A percentile compares a stretch with the other conserved stretches of the same genome.
These are phyloP conservation scores for Flaveria trinervia DNA, from an alignment of 129 eudicot species.

Conservation along the genomic window DNA sequence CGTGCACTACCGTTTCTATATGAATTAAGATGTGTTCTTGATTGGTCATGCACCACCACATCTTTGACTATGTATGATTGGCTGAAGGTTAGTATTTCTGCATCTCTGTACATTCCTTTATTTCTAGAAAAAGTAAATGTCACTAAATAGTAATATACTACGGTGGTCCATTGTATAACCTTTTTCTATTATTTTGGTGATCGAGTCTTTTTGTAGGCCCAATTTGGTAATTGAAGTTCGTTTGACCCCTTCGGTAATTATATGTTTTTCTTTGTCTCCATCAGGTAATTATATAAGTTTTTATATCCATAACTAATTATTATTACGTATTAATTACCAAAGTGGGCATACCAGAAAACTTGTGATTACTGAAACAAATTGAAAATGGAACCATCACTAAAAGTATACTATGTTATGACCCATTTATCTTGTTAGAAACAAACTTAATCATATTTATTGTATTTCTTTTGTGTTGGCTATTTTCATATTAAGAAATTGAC, in stretches of 20 bases:
- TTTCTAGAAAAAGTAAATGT: background rate
- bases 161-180: background rate
- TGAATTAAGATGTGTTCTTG: conserved; percentile 96
- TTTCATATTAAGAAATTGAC: conserved; percentile 12
- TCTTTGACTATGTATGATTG: conserved; percentile 99
- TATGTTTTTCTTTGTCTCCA: background rate
- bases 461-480: conserved; percentile 12
- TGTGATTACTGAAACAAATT: background rate
- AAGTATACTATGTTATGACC: background rate
- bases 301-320: background rate
- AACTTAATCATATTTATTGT: conserved; percentile 13
- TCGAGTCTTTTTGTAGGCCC: background rate
- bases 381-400: background rate
- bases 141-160: background rate
- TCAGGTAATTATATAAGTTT: background rate
- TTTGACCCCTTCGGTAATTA: background rate
- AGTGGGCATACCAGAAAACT: background rate
- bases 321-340: background rate
- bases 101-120: conserved; percentile 8
- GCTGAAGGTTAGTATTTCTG: conserved; percentile 75
- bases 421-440: background rate
- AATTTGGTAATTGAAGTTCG: background rate
- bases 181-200: background rate
- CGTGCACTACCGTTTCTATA: conserved; percentile 98
- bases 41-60: conserved; percentile 99